A percentile compares a stretch with the other conserved stretches of the same genome.
phyloP scores from a whole-genome alignment of 257 asterid species.

The Parsonsia alboflavescens region DNA sequence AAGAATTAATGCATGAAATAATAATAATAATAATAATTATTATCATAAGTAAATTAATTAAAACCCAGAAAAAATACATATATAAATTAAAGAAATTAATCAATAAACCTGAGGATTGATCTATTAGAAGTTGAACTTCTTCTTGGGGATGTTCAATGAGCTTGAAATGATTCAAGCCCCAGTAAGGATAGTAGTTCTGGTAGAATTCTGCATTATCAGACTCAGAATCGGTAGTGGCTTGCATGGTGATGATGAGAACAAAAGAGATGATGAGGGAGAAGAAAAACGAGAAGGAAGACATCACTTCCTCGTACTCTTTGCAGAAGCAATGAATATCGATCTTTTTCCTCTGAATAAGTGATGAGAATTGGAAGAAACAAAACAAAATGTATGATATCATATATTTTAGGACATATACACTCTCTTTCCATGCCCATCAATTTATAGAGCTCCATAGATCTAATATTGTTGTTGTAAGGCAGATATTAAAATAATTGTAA shows the following conservation, averaged over 20 bases:
- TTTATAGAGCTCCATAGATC: not conserved
- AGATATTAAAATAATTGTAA: not conserved
- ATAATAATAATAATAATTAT: too few species aligned
- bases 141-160: conserved; percentile 24
- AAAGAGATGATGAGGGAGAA: not conserved
- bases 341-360: not conserved
- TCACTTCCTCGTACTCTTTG: too few species aligned
- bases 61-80: not conserved
- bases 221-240: conserved; percentile 6
- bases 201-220: conserved; percentile 18
- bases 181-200: conserved; percentile 24
- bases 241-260: not conserved
- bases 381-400: not conserved
- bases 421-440: not conserved
- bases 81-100: not conserved
- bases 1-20: too few species aligned
- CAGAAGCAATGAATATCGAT: too few species aligned
- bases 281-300: not conserved
- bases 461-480: too few species aligned
- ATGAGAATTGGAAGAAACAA: not conserved
- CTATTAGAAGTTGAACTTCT: conserved; percentile 37
- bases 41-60: too few species aligned
- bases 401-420: too few species aligned
- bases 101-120: conserved; percentile 33
- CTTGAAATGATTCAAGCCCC: conserved; percentile 43